Base-by-base conservation (phyloP, 2,329 filamentous ascomycete genomes). In the Polychaeton citri region DNA sequence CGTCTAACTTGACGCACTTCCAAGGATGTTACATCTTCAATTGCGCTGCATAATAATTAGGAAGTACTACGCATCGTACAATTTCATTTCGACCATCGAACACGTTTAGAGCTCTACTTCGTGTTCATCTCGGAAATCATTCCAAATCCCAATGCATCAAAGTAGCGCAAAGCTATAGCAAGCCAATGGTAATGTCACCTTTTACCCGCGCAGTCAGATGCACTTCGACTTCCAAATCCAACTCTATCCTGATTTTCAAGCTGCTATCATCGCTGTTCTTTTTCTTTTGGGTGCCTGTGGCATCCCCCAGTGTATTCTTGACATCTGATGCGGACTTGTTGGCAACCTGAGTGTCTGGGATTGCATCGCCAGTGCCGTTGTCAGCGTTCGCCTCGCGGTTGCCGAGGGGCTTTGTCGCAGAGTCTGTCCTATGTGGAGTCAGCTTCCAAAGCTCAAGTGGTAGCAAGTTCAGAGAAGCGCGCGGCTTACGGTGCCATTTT, bases 221-320 rank as follows among this genome's bases (percentile, higher is more conserved):
- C 3, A 53, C 41, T 35, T 53, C 50, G n/a, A 53, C 47, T 12
- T 52, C 49, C 30, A 53, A 35, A 33, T 53, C 46, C 32, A 53
- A 36, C 37, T 49, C 40, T 20, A 53, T 51, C 30, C 41, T 39
- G 34, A 53, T 53, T 35, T 46, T 49, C 38, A 53, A 35, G 33
- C 48, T 49, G 32, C 42, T 46, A 19, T 49, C 40, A 32, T 48
- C 44, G 20, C 46, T 34, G 37, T 51, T 16, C 18, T 16, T 17
- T 17, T 32, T 32, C 12, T 17, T 9, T 32, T 32, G 12, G 9
- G 10, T 16, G 12, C 10, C 12, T 16, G 13, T 17, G 17, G 18
- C 30, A 17, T 17, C 17, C 5, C 30, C 10, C 10, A 19, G 13
- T 12, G 30, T 32, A 16, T 32, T 19, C 17, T 32, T 32, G 13